Evolutionary conservation across 345 rosid species (phyloP).

Genomic region (Punica granatum): DNA sequence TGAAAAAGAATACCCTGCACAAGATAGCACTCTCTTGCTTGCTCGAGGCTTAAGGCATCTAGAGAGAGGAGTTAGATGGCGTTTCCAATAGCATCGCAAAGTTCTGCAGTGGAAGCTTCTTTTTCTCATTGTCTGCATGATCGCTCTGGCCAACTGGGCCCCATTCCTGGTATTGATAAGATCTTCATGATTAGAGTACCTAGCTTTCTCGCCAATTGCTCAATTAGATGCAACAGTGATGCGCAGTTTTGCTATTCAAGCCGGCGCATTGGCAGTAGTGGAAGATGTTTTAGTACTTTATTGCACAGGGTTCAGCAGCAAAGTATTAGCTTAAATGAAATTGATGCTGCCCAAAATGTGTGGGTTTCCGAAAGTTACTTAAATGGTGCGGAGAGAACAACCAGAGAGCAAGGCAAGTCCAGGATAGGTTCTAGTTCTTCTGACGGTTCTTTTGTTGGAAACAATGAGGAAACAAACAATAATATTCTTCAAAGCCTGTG

Average conservation of each 20-base stretch:
- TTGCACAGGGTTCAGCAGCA: neutral
- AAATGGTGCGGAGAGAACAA: neutral
- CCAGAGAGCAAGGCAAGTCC: neutral
- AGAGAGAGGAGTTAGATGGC: neutral
- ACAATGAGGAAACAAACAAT: slow-evolving; percentile 56
- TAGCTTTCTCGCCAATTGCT: neutral
- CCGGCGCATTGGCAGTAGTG: neutral
- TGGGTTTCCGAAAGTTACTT: neutral
- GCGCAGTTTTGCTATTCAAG: neutral
- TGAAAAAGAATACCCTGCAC: neutral
- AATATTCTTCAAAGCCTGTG: slow-evolving; percentile 52
- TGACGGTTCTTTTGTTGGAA: slow-evolving; percentile 46
- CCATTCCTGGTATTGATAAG: neutral
- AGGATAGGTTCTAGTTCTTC: neutral
- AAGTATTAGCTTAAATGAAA: neutral
- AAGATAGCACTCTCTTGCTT: neutral
- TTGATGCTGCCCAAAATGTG: neutral
- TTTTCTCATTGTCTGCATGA: neutral
- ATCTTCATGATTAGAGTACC: neutral
- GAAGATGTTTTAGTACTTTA: neutral
- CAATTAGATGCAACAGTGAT: neutral
- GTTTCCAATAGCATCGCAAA: neutral
- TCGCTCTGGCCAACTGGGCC: neutral
- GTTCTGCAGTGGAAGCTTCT: neutral
- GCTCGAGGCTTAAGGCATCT: neutral